Evolutionary conservation across 116 monocot species (phyloP), one percentile per base, ranked within the genome.

Genomic region (Iris pallida): DNA sequence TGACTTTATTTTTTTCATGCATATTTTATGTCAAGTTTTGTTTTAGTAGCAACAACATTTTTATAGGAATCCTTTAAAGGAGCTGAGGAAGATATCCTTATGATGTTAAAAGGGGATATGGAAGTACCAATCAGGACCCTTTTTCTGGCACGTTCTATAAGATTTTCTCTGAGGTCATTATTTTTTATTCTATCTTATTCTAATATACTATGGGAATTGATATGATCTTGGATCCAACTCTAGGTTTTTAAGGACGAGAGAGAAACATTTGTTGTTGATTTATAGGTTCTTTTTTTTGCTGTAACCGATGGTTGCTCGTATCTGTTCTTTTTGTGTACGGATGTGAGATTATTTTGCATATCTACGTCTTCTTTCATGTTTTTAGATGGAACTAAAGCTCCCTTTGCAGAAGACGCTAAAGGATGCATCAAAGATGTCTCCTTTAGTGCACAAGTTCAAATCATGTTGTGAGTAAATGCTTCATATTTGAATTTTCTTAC

Each of bases 181-280:
- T 17, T 63, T 46, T 8, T 63, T 5, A 17, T 17, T 16, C 16
- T 18, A 71, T 60, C 52, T 55, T 0, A 12, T 61, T 42, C 9
- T n/a, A 47, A n/a, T n/a, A n/a, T n/a, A n/a, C n/a, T 45, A n/a
- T 64, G 45, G 61, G 53, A 42, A 71, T 47, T 75, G 3, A 8
- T 56, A 44, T 55, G 55, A 70, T 30, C 66, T 40, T 42, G 71
- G 43, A 70, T 66, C 16, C 17, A 69, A 48, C 51, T 48, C 47
- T 71, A 98, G 98, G 87, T 98, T 56, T 98, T 98, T 79, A 85
- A 98, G 70, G 19, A 81, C 65, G 93, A 88, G 30, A 66, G 86
- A 75, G 78, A 82, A 68, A 68, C 57, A 54, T 82, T 72, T 72
- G 93, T 90, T 63, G 45, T 80, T 71, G 88, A 98, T n/a, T 7